Evolutionary conservation across 495 filamentous ascomycete genomes (phyloP), one percentile per base, ranked within the genome.

Genomic region (Aspergillus heteromorphus): DNA sequence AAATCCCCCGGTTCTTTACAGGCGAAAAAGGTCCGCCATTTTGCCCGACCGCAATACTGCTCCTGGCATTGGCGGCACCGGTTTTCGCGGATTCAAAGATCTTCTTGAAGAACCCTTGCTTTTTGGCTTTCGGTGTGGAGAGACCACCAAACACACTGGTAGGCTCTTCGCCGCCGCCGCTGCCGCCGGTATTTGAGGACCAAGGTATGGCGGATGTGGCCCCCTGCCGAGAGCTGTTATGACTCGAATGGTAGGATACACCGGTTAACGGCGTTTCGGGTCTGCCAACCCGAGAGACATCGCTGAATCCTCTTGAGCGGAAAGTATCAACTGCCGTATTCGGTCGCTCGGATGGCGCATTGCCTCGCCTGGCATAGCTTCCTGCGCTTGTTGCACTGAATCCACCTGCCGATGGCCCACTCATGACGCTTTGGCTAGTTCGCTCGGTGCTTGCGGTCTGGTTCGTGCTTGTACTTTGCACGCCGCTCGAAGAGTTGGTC

Each of bases 331-430:
- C 71, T 1, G 76, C 74, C 38, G 79, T 85, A 47, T 72, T 70
- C 1, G 82, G 82, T 47, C 82, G 65, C 30, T 72, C 72, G 48
- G 65, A 51, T 10, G 64, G 66, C n/a, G 69, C 67, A 48, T 67
- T 73, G 81, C 88, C 68, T 42, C 86, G 83, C 45, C 93, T 80
- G 20, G 89, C 91, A 27, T 92, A 82, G 68, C 91, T 96, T 41
- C 92, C 95, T 14, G 93, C 93, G 67, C 92, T 97, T 0, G 95
- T 97, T 36, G 92, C 89, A 66, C 91, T 96, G 66, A 97, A 88
- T 1, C 81, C 92, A 14, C 91, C 87, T 1, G 95, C 95, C 41
- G 92, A 97, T 27, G 80, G 74, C 7, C 91, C 93, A 67, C 91
- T 96, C 93, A 97, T 96, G 31, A 97, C 60, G 65, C 89, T 96